Percentiles rank a stretch among this genome's conserved stretches.
These are phyloP conservation scores for Gossypium anomalum DNA, from an alignment of 345 rosid genomes.

Conservation along the genomic window DNA sequence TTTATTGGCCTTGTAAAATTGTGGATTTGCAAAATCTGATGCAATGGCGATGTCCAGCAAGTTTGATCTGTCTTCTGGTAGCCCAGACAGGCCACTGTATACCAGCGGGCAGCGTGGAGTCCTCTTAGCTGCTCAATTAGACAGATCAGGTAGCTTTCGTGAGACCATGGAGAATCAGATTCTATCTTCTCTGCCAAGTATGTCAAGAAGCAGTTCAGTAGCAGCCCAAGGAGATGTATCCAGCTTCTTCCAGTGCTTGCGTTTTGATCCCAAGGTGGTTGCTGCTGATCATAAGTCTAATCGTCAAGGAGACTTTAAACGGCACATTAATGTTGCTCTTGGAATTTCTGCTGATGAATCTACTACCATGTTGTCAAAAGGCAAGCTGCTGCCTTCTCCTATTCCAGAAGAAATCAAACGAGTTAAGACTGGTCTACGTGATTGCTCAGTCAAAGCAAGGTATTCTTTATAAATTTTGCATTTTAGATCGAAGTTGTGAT, in stretches of 20 bases:
- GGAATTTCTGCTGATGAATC: slow-evolving; percentile 74
- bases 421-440: slow-evolving; percentile 59
- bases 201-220: slow-evolving; percentile 58
- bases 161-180: slow-evolving; percentile 71
- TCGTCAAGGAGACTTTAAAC: slow-evolving; percentile 71
- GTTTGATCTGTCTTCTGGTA: slow-evolving; percentile 79
- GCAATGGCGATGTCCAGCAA: slow-evolving; percentile 83
- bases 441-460: slow-evolving; percentile 75
- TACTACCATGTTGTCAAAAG: slow-evolving; percentile 51
- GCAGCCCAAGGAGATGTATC: slow-evolving; percentile 62
- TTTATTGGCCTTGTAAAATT: slow-evolving; percentile 45
- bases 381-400: slow-evolving; percentile 50
- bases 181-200: slow-evolving; percentile 61
- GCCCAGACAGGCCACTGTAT: slow-evolving; percentile 75
- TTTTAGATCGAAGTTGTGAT: slow-evolving; percentile 17
- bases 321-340: slow-evolving; percentile 63
- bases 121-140: slow-evolving; percentile 64
- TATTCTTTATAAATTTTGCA: slow-evolving; percentile 36
- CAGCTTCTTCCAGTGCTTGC: slow-evolving; percentile 68
- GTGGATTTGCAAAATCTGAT: slow-evolving; percentile 47
- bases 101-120: slow-evolving; percentile 71
- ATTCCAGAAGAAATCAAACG: slow-evolving; percentile 79
- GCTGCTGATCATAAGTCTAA: slow-evolving; percentile 73
- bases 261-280: slow-evolving; percentile 71
- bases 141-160: slow-evolving; percentile 86